Evolutionary conservation across 345 rosid genomes (phyloP).

Genomic region (Heritiera littoralis): DNA sequence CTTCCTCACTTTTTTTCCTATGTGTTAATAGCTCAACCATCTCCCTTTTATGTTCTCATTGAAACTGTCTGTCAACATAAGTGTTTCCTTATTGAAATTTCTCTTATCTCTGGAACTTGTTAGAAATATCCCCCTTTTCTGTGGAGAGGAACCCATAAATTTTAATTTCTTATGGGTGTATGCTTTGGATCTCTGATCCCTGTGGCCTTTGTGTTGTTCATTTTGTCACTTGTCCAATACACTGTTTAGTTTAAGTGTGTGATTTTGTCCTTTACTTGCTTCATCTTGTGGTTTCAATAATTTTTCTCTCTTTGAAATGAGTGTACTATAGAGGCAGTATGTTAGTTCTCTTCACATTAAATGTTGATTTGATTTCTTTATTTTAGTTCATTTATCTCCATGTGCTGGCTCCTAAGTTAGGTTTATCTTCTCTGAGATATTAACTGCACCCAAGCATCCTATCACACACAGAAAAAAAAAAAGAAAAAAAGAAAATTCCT

Average conservation of each 20-base stretch:
- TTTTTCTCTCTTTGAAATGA: not conserved
- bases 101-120: not conserved
- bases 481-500: too few species aligned
- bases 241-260: not conserved
- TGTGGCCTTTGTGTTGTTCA: not conserved
- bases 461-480: not conserved
- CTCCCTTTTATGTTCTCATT: not conserved
- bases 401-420: not conserved
- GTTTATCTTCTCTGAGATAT: not conserved
- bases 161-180: not conserved
- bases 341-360: not conserved
- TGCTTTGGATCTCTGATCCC: not conserved
- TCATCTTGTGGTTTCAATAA: not conserved
- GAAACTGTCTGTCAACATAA: not conserved
- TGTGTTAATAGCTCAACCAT: not conserved
- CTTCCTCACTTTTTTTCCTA: not conserved
- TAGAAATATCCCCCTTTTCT: not conserved
- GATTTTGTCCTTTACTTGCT: not conserved
- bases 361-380: not conserved
- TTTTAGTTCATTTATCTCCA: not conserved
- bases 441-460: not conserved
- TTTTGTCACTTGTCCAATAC: not conserved
- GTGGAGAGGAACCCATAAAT: not conserved
- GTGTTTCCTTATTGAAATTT: not conserved
- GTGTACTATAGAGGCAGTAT: too few species aligned